phyloP scores from a whole-genome alignment of 805 yeast species.

The Brettanomyces anomalus region DNA sequence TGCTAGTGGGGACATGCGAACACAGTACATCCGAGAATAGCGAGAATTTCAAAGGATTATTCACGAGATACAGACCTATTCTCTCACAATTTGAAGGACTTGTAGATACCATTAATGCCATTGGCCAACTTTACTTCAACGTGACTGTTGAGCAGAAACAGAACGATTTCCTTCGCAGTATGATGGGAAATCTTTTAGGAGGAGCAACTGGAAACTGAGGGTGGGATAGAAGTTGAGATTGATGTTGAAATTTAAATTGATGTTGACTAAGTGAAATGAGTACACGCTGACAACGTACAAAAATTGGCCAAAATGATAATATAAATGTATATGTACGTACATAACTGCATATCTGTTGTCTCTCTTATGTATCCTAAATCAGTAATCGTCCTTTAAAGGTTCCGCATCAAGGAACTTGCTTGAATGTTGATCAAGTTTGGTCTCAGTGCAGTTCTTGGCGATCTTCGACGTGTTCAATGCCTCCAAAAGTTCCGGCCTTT shows the following conservation, averaged over 20 bases:
- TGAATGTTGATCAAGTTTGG: conserved; percentile 18
- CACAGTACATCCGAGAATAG: conserved; percentile 30
- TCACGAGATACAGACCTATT: conserved; percentile 29
- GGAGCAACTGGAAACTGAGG: conserved; percentile 19
- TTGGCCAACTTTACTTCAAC: conserved; percentile 23
- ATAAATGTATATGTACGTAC: not conserved
- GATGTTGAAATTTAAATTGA: too few relatives aligned
- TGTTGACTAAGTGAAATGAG: too few relatives aligned
- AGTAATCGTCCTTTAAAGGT: conserved; percentile 22
- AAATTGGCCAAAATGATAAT: too few relatives aligned
- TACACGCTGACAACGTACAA: too few relatives aligned
- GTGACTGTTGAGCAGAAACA: conserved; percentile 35
- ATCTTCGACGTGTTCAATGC: conserved; percentile 55
- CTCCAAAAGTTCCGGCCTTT: conserved; percentile 57
- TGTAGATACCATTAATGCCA: conserved; percentile 17
- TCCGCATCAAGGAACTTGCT: conserved; percentile 21
- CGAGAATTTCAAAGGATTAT: conserved; percentile 32
- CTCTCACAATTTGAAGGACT: conserved; percentile 15
- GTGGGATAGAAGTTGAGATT: too few relatives aligned
- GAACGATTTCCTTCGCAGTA: conserved; percentile 51
- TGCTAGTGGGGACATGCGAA: conserved; percentile 52
- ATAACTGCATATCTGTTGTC: not conserved
- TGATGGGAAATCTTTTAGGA: conserved; percentile 67
- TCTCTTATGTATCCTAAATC: not conserved
- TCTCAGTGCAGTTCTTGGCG: conserved; percentile 25